Conservation (phyloP, 2,329 filamentous ascomycete genomes). For the Epichloe sp. region DNA sequence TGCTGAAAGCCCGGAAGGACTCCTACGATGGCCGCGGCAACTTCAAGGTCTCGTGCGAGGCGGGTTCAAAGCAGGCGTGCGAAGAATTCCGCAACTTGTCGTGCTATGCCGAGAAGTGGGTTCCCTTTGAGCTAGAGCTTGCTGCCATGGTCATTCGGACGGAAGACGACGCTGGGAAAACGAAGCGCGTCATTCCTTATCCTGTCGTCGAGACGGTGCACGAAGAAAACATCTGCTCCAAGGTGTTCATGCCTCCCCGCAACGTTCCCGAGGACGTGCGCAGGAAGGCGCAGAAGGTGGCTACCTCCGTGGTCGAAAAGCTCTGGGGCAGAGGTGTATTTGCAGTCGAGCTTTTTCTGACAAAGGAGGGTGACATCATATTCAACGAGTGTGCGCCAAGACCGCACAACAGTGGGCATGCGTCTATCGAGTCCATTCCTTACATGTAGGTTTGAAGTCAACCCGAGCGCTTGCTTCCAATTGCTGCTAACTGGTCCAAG, state of each 20-base stretch:
- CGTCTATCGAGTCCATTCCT: conserved; percentile 83
- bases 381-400: conserved; percentile 42
- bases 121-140: conserved; percentile 72
- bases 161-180: conserved; percentile 46
- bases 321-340: conserved; percentile 88
- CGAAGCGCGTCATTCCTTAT: conserved; percentile 52
- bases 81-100: conserved; percentile 55
- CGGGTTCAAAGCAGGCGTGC: conserved; percentile 48
- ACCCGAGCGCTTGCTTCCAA: neutral
- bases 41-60: conserved; percentile 33
- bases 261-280: conserved; percentile 48
- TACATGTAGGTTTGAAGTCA: conserved; percentile 32
- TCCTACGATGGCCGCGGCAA: conserved; percentile 83
- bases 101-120: conserved; percentile 84
- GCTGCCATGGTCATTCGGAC: conserved; percentile 93
- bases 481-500: conserved; percentile 2
- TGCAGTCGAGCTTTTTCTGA: conserved; percentile 90
- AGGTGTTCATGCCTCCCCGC: conserved; percentile 75
- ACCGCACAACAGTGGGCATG: conserved; percentile 83
- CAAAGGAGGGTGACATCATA: conserved; percentile 44
- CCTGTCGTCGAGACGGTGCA: conserved; percentile 91
- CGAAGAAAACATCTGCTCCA: conserved; percentile 89
- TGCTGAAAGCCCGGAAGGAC: conserved; percentile 83
- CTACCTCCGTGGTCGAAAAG: conserved; percentile 62
- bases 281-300: conserved; percentile 59